Evolutionary conservation across 73 alveolate species (phyloP).

Genomic region (Tetrahymena elliotti): DNA sequence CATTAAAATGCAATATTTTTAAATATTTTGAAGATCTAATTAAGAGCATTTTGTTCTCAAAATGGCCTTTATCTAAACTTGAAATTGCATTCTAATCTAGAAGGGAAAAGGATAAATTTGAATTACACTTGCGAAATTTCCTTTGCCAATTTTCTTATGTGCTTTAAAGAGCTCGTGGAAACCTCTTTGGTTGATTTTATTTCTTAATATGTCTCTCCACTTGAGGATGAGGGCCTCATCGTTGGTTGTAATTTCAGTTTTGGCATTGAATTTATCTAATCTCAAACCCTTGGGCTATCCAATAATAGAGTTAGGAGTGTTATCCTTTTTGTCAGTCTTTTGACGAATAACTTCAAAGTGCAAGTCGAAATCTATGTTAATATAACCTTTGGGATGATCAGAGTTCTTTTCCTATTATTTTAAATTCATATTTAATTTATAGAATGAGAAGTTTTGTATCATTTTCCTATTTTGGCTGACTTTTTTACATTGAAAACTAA

Average conservation of each 20-base stretch:
- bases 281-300: not conserved
- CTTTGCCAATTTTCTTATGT: slow-evolving; percentile 36
- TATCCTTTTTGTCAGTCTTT: not conserved
- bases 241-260: slow-evolving; percentile 17
- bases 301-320: not conserved
- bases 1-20: not conserved
- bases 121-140: slow-evolving; percentile 39
- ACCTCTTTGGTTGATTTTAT: slow-evolving; percentile 33
- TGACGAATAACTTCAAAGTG: not conserved
- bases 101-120: not conserved
- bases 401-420: not conserved
- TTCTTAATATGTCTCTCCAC: slow-evolving; percentile 25
- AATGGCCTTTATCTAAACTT: not conserved
- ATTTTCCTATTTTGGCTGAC: not conserved
- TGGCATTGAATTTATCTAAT: not conserved
- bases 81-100: not conserved
- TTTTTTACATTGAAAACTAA: not conserved
- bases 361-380: not conserved
- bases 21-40: not conserved
- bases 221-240: slow-evolving; percentile 6
- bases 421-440: not conserved
- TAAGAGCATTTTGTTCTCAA: not conserved
- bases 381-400: not conserved
- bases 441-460: not conserved
- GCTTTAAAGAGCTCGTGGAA: slow-evolving; percentile 41